Evolutionary conservation across 768 basidiomycete genomes (phyloP), one percentile per base, ranked within the genome.

Genomic region (Cytidiella melzeri): DNA sequence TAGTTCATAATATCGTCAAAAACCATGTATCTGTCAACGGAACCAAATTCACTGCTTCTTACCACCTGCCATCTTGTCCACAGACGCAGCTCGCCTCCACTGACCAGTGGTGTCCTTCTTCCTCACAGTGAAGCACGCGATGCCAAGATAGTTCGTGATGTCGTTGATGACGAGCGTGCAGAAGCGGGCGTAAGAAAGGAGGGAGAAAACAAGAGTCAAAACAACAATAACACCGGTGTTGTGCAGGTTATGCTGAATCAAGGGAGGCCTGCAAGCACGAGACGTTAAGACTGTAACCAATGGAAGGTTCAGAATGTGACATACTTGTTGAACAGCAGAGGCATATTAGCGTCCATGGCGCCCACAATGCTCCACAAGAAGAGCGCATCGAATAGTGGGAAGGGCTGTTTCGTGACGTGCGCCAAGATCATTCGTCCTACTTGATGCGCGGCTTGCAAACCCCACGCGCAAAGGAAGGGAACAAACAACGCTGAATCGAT

Each of bases 381-480:
- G 64, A 94, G 80, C 61, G 77, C 79, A 62, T 94, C 88, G 81
- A 86, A 93, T 61, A 76, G 71, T 0, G 96, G 96, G 72, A 97
- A 95, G 4, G 79, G 70, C 37, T 76, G 72, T 54, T 80, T 81
- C 45, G 93, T 93, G 24, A 96, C 81, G 66, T 97, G 96, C 1
- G 92, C 89, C 40, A 96, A 69, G 60, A 97, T 98, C 75, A 98
- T 87, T 57, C 85, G 73, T 11, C 91, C 91, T 34, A 96, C 94
- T 63, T 93, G 85, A 55, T 90, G 88, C 24, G 87, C 85, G 55
- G 90, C 90, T 65, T 88, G 86, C 46, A 89, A 65, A n/a, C 93
- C 95, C 93, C 94, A 98, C 19, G 87, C 84, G 58, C 82, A 84
- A 13, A 94, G 67, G 72, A 94, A 96, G 3, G 93, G 92, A 9